Evolutionary conservation across 1,284 basidiomycete genomes (phyloP), one percentile per base, ranked within the genome.

Genomic region (Anthracocystis setariae): DNA sequence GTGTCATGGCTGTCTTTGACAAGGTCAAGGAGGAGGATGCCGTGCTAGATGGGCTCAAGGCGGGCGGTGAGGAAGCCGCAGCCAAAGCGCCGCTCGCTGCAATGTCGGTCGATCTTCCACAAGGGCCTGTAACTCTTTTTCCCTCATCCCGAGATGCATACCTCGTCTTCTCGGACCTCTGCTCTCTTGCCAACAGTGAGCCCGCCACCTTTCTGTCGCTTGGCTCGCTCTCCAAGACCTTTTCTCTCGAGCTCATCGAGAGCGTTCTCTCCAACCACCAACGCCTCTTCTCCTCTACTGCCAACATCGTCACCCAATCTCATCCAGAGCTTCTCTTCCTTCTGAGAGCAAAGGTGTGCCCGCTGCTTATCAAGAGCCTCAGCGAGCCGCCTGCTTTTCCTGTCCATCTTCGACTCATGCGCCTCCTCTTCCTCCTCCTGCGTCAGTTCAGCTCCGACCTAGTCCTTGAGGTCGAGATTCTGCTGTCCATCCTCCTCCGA

Each of bases 1-100:
- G 96, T 1, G 92, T 98, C 54, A 98, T 98, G 94, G 92, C 96
- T 73, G 90, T 98, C 13, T 92, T 98, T 48, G 95, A 98, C 85
- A 94, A 96, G 79, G 91, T 98, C 79, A 88, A 90, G 1, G 87
- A 89, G 18, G 92, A 94, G 80, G 92, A 93, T 61, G 66, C 60
- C 3, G 76, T 74, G 8, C 74, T 83, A 15, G 74, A 79, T 45
- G 68, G 49, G 10, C 77, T 82, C 56, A 69, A 71, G n/a, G 72
- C 52, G 32, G 74, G 77, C 3, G 76, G 74, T 13, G 78, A 81
- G 46, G 76, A 79, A 21, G 79, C 79, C 0, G 79, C 80, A 9
- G 78, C 76, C 1, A 53, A 69, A 5, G 78, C 80, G 0, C 80
- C 80, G 5, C 40, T 81, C 32, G 77, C 80, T 2, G 77, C 73